Percentiles rank a stretch among this genome's conserved stretches.
phyloP scores from a whole-genome alignment of 371 early-diverging fungal species.

The Chytridium lagenaria region DNA sequence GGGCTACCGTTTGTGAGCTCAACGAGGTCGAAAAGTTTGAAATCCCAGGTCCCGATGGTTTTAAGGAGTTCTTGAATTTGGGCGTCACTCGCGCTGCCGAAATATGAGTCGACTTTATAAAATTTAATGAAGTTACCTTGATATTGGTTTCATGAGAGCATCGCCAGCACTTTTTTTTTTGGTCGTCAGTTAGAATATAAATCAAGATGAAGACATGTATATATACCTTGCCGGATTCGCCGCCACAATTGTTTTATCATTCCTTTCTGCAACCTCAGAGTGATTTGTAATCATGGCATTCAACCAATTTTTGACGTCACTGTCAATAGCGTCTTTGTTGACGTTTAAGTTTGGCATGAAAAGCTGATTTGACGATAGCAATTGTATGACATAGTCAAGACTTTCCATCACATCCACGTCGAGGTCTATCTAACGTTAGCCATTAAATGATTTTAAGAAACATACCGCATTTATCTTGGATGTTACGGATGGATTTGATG shows the following conservation, averaged over 20 bases:
- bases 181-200: too few species aligned
- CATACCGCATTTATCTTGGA: conserved; percentile 46
- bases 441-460: conserved; percentile 10
- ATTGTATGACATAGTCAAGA: conserved; percentile 52
- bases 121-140: neutral
- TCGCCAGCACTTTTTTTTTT: neutral
- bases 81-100: conserved; percentile 17
- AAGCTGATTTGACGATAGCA: conserved; percentile 56
- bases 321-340: conserved; percentile 45
- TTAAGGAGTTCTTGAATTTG: conserved; percentile 34
- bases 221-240: conserved; percentile 6
- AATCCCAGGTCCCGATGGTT: conserved; percentile 51
- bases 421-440: conserved; percentile 23
- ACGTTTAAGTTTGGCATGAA: conserved; percentile 53
- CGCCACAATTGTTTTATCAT: neutral
- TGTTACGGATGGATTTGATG: conserved; percentile 48
- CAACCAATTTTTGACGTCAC: conserved; percentile 56
- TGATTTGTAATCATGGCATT: conserved; percentile 47
- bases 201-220: too few species aligned
- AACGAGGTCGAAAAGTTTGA: conserved; percentile 52
- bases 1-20: conserved; percentile 45
- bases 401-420: conserved; percentile 48
- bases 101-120: neutral
- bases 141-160: neutral
- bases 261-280: conserved; percentile 15